These are phyloP conservation scores for Anaeramoeba ignava DNA, from an alignment of 78 protist species.

Conservation along the genomic window DNA sequence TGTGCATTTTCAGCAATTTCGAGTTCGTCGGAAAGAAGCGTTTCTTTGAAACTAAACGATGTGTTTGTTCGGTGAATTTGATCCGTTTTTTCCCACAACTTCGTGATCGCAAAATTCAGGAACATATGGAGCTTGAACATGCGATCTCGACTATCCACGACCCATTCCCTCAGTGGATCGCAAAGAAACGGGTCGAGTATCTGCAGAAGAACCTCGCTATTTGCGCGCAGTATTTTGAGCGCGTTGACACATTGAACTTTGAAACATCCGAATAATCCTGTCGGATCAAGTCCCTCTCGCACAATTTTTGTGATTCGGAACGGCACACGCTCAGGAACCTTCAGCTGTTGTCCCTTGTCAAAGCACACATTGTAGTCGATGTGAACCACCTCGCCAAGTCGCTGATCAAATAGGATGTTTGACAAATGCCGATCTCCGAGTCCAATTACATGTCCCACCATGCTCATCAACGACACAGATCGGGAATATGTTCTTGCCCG, in stretches of 20 bases:
- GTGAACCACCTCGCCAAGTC: background rate
- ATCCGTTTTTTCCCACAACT: too few species aligned
- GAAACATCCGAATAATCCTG: background rate
- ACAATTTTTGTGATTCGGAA: background rate
- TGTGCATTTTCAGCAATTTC: too few species aligned
- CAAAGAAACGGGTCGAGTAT: background rate
- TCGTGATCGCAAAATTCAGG: too few species aligned
- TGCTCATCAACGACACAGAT: background rate
- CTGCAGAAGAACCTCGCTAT: background rate
- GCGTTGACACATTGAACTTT: background rate
- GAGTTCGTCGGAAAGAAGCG: too few species aligned
- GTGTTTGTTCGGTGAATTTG: too few species aligned
- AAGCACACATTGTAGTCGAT: background rate
- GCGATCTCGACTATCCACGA: too few species aligned
- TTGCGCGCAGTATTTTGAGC: background rate
- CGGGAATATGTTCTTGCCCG: background rate
- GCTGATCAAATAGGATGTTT: background rate
- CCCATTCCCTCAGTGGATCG: background rate
- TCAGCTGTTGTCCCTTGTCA: background rate
- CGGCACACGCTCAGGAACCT: background rate
- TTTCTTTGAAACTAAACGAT: too few species aligned
- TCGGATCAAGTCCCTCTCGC: background rate
- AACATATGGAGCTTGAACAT: too few species aligned
- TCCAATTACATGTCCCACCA: background rate
- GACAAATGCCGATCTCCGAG: background rate